phyloP scores from a whole-genome alignment of 2,329 filamentous ascomycete genomes.

The Botrytis sinoallii region DNA sequence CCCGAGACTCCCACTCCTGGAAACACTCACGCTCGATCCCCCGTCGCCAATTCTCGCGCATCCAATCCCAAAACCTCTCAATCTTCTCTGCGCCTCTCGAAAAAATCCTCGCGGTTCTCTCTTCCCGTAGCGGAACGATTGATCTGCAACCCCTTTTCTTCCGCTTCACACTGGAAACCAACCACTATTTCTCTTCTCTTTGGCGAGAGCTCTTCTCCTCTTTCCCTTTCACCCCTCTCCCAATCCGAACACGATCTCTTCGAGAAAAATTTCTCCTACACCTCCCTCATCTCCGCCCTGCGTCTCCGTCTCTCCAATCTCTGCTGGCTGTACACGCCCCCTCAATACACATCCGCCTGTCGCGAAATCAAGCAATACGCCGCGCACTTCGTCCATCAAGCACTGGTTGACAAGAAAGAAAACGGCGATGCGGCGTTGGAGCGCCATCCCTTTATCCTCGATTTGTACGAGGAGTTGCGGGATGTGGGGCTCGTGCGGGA shows the following conservation, averaged over 20 bases:
- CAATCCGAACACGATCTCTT: neutral
- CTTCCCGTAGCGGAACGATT: conserved; percentile 15
- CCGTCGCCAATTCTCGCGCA: neutral
- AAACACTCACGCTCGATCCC: conserved; percentile 2
- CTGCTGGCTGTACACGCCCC: conserved; percentile 20
- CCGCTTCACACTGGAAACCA: conserved; percentile 50
- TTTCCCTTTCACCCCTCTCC: neutral
- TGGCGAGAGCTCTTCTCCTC: conserved; percentile 39
- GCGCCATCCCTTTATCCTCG: neutral
- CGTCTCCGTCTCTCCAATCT: conserved; percentile 31
- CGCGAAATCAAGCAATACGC: conserved; percentile 28
- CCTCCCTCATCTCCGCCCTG: conserved; percentile 30
- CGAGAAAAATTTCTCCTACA: neutral
- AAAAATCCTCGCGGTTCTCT: neutral
- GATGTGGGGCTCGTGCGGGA: conserved; percentile 31
- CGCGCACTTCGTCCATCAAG: neutral
- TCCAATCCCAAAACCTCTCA: conserved; percentile 21
- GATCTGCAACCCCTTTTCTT: conserved; percentile 45
- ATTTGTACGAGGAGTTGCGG: conserved; percentile 38
- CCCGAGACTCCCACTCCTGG: neutral
- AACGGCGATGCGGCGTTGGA: conserved; percentile 38
- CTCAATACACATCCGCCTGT: conserved; percentile 26
- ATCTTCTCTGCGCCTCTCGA: conserved; percentile 25
- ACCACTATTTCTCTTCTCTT: conserved; percentile 56
- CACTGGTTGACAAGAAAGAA: conserved; percentile 5